A percentile compares a stretch with the other conserved stretches of the same genome.
Evolutionary conservation across 1,284 basidiomycete species (phyloP).

Genomic region (Tilletiaria anomala): DNA sequence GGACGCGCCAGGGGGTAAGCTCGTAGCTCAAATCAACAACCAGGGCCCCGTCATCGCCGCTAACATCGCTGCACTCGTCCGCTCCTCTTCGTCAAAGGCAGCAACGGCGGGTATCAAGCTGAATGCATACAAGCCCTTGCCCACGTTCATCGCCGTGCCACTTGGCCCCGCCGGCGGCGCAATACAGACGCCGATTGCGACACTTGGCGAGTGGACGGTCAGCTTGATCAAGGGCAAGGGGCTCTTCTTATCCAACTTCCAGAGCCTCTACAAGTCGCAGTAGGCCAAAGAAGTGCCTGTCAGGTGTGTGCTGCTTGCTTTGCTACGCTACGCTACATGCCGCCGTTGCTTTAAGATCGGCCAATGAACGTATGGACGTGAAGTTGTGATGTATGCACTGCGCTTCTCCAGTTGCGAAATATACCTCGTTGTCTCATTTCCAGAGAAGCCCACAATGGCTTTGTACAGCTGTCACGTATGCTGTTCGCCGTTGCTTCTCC

Average conservation of each 20-base stretch:
- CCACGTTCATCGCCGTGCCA: conserved; percentile 8
- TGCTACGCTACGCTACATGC: too few relatives aligned
- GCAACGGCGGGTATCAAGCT: conserved; percentile 3
- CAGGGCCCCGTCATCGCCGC: conserved; percentile 14
- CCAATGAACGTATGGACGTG: too few relatives aligned
- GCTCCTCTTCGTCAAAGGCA: conserved; percentile 7
- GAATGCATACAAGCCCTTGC: conserved; percentile 2
- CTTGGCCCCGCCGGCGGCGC: conserved; percentile 16
- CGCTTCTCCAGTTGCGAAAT: too few relatives aligned
- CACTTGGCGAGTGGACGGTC: conserved; percentile 10
- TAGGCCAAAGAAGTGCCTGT: neutral
- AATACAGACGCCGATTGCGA: conserved; percentile 5
- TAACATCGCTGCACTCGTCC: too few relatives aligned
- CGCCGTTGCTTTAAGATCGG: too few relatives aligned
- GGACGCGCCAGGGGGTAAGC: conserved; percentile 18
- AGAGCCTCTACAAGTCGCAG: conserved; percentile 6
- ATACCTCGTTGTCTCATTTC: too few relatives aligned
- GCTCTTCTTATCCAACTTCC: conserved; percentile 10
- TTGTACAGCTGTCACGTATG: too few relatives aligned
- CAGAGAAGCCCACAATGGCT: too few relatives aligned
- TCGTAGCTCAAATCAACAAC: conserved; percentile 3
- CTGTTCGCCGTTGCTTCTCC: too few relatives aligned
- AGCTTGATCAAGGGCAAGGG: conserved; percentile 11
- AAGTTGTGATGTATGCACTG: too few relatives aligned
- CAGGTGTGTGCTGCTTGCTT: too few relatives aligned